Conservation (phyloP, 805 yeast species). For the Spathaspora sp. region DNA sequence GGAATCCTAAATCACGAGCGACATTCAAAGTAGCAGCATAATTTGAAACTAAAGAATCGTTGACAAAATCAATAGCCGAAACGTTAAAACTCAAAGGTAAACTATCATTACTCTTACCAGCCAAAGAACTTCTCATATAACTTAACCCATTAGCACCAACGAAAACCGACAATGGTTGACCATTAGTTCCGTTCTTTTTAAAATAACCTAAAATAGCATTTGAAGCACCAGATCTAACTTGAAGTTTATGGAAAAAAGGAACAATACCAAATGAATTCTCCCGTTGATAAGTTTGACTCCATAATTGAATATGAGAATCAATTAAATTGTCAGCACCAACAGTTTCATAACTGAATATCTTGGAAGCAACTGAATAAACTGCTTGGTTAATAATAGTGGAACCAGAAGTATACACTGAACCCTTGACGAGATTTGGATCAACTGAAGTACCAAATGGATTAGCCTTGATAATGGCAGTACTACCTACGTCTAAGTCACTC, state of each 20-base stretch:
- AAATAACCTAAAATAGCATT: conserved; percentile 73
- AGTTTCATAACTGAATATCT: conserved; percentile 68
- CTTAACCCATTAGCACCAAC: conserved; percentile 67
- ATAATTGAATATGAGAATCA: conserved; percentile 55
- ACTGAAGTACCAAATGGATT: conserved; percentile 60
- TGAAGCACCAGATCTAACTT: conserved; percentile 83
- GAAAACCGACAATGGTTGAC: conserved; percentile 44
- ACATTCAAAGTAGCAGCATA: conserved; percentile 56
- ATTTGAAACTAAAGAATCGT: conserved; percentile 57
- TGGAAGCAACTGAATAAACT: conserved; percentile 46
- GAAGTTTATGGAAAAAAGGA: conserved; percentile 59
- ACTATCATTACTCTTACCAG: conserved; percentile 20
- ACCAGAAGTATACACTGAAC: conserved; percentile 51
- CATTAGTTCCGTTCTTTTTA: conserved; percentile 25
- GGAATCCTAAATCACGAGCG: conserved; percentile 61
- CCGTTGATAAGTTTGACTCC: conserved; percentile 52
- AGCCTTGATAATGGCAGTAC: conserved; percentile 5
- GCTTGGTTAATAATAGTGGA: conserved; percentile 52
- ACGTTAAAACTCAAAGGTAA: conserved; percentile 69
- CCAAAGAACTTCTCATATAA: conserved; percentile 61
- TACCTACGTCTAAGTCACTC: conserved; percentile 1
- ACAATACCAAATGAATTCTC: conserved; percentile 52
- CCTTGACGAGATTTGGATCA: conserved; percentile 50
- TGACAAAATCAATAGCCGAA: conserved; percentile 60
- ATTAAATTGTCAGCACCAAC: conserved; percentile 58